phyloP scores from a whole-genome alignment of 1,139 yeast genomes.

The Taphrina flavorubra region DNA sequence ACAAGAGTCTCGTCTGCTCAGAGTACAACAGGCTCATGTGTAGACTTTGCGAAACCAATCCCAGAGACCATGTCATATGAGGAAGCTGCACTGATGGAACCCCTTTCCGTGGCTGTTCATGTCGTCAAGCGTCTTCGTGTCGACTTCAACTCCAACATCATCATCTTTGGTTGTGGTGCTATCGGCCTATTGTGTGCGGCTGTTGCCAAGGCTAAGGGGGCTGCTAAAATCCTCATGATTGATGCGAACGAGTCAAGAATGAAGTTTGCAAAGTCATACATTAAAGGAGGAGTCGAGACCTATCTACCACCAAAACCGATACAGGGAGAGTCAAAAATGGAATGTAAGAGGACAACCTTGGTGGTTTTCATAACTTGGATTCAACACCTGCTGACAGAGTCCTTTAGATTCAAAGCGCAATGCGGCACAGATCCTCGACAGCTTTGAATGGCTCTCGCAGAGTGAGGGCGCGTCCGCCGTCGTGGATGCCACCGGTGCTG shows the following conservation, averaged over 20 bases:
- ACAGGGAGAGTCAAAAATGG: conserved; percentile 48
- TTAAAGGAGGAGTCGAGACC: conserved; percentile 55
- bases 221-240: conserved; percentile 63
- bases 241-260: conserved; percentile 65
- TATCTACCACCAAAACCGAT: conserved; percentile 59
- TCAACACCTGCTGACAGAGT: not conserved
- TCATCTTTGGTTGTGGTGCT: conserved; percentile 86
- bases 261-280: conserved; percentile 52
- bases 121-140: conserved; percentile 68
- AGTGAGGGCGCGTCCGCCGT: conserved; percentile 66
- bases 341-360: conserved; percentile 51
- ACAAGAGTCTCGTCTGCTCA: too few species aligned
- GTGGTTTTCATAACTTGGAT: not conserved
- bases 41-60: conserved; percentile 75
- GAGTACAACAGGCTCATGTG: not conserved
- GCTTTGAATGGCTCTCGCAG: conserved; percentile 49
- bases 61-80: conserved; percentile 77
- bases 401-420: conserved; percentile 39
- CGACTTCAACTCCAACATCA: conserved; percentile 68
- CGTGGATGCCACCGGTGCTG: conserved; percentile 77
- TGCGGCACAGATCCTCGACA: conserved; percentile 53
- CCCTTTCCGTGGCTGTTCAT: conserved; percentile 82
- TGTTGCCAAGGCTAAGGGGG: conserved; percentile 76
- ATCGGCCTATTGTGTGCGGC: conserved; percentile 78
- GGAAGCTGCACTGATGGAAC: conserved; percentile 85